phyloP scores from a whole-genome alignment of 495 filamentous ascomycete species.

The Aspergillus funiculosus region DNA sequence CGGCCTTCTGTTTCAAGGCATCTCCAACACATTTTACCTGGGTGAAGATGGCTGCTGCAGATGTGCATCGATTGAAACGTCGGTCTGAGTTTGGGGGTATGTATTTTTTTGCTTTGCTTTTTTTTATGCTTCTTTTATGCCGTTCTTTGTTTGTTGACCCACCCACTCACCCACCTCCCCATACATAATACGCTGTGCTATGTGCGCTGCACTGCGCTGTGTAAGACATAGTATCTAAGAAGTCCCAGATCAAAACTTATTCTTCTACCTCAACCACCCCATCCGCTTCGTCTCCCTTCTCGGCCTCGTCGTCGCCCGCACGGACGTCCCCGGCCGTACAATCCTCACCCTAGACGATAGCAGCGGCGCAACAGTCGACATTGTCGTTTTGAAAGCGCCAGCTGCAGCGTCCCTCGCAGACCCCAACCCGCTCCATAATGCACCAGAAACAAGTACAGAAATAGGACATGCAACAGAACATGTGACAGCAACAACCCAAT shows the following conservation, averaged over 20 bases:
- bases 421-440: too few relatives aligned
- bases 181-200: too few relatives aligned
- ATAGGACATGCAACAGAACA: constrained; percentile 15
- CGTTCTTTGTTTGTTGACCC: constrained; percentile 10
- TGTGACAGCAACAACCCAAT: constrained; percentile 25
- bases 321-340: constrained; percentile 53
- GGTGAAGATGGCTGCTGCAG: constrained; percentile 69
- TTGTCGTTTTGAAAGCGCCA: constrained; percentile 34
- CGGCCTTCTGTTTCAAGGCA: constrained; percentile 73
- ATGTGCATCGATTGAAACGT: constrained; percentile 55
- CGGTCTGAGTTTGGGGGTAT: constrained; percentile 64
- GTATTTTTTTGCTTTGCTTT: constrained; percentile 3
- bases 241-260: constrained; percentile 59
- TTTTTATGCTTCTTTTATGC: not conserved
- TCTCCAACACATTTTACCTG: constrained; percentile 80
- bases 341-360: constrained; percentile 79
- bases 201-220: too few relatives aligned
- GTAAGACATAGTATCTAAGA: too few relatives aligned
- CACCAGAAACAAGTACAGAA: constrained; percentile 1
- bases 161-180: too few relatives aligned
- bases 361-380: constrained; percentile 70
- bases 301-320: constrained; percentile 69
- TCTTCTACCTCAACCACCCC: constrained; percentile 81
- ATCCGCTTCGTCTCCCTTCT: constrained; percentile 77
- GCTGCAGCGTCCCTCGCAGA: too few relatives aligned